A percentile compares a stretch with the other conserved stretches of the same genome.
Evolutionary conservation across 148 eudicot genomes (phyloP).

Genomic region (Spergularia bocconei): DNA sequence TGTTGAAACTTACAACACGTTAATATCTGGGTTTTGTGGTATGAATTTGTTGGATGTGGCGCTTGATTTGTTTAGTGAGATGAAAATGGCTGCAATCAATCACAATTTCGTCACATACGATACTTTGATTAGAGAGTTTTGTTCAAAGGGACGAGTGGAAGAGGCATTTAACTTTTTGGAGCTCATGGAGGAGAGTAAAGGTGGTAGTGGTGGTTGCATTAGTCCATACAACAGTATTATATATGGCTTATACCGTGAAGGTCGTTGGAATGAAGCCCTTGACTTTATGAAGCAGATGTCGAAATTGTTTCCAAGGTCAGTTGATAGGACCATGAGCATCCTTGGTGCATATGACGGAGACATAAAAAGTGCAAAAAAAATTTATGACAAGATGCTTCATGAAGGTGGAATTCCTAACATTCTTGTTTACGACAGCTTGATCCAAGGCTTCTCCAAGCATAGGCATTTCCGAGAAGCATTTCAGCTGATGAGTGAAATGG

Average conservation of each 20-base stretch:
- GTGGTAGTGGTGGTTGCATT: constrained; percentile 43
- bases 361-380: constrained; percentile 46
- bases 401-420: constrained; percentile 70
- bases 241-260: constrained; percentile 62
- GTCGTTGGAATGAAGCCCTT: constrained; percentile 44
- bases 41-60: constrained; percentile 54
- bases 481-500: constrained; percentile 72
- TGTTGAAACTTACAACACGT: constrained; percentile 65
- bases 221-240: constrained; percentile 75
- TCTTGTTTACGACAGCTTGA: constrained; percentile 61
- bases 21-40: constrained; percentile 70
- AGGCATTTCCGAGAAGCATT: constrained; percentile 52
- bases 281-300: constrained; percentile 60
- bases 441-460: constrained; percentile 42
- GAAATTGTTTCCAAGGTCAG: constrained; percentile 70
- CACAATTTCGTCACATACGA: constrained; percentile 64
- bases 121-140: constrained; percentile 56
- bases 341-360: constrained; percentile 42
- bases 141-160: constrained; percentile 52
- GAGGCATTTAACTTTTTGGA: constrained; percentile 69
- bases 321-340: constrained; percentile 56
- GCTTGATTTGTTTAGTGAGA: constrained; percentile 74
- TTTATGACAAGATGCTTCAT: constrained; percentile 51
- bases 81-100: constrained; percentile 61
- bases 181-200: constrained; percentile 58